Evolutionary conservation across 768 basidiomycete species (phyloP), one percentile per base, ranked within the genome.

Genomic region (Asterophora lycoperdoides): DNA sequence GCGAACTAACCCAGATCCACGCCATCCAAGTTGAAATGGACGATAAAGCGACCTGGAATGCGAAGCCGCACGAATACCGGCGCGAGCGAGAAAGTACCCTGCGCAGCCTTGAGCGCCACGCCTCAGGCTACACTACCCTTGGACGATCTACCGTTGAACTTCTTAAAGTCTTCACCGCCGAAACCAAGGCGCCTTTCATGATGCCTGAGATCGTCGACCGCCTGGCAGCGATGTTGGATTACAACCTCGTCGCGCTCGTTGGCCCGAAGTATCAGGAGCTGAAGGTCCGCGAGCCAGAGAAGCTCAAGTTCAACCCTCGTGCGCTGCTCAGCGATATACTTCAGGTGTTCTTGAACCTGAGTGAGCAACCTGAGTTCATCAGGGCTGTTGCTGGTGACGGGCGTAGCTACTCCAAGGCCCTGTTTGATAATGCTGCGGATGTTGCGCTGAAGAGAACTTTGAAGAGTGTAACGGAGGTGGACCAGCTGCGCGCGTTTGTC

Each of bases 171-270:
- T 93, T 98, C 70, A 95, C 95, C 1, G 88, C 85, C 0, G 89
- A 95, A 64, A 89, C 92, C 0, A 92, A 88, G 63, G 79, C 74
- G 20, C 94, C 96, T 0, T 99, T 97, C 68, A 88, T 96, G 81
- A 87, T 91, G 68, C 86, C 89, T 7, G 96, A 99, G 68, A 97
- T 99, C 40, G 90, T 98, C 44, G 87, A 94, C 64, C 81, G 89
- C 30, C 77, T 99, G 13, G 96, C 96, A 3, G 94, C 94, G 1
- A 97, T 96, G 89, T 68, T 99, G 59, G 90, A 96, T 63, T 93
- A 93, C 69, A 97, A 98, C 61, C 75, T 99, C 15, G 83, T 86
- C 41, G 85, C 84, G 2, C 81, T 99, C 18, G 90, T 84, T 38
- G 96, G 96, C 0, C 93, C 94, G 4, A 83, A 80, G 55, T 94